These are phyloP conservation scores for Alternaria metachromatica DNA, from an alignment of 2,329 filamentous ascomycete genomes.

Conservation along the genomic window DNA sequence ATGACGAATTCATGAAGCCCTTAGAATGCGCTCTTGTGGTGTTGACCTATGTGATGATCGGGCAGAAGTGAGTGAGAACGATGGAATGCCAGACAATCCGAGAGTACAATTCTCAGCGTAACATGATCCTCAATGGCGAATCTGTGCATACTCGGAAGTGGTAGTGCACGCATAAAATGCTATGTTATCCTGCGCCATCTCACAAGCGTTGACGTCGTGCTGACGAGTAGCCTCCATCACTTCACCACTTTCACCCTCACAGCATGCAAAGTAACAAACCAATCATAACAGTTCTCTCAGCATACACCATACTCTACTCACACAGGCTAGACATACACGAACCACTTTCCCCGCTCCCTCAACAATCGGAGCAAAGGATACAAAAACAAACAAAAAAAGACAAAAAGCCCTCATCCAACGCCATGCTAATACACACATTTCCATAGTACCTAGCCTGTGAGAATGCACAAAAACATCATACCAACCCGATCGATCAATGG, in stretches of 20 bases:
- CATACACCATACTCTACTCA: not conserved
- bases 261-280: not conserved
- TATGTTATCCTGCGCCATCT: not conserved
- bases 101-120: not conserved
- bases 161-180: not conserved
- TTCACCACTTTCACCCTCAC: not conserved
- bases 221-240: not conserved
- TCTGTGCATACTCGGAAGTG: not conserved
- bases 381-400: not conserved
- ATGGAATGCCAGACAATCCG: too few species aligned
- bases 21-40: too few species aligned
- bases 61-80: too few species aligned
- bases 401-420: constrained; percentile 16
- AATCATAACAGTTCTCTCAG: not conserved
- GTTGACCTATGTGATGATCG: too few species aligned
- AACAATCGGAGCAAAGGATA: not conserved
- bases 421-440: constrained; percentile 23
- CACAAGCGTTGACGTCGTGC: not conserved
- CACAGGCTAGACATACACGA: constrained; percentile 3
- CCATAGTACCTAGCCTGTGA: not conserved
- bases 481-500: constrained; percentile 2
- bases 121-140: not conserved
- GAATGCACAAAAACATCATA: not conserved
- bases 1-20: too few species aligned
- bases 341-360: not conserved